These are phyloP conservation scores for Salvia splendens DNA, from an alignment of 257 asterid species.

Conservation along the genomic window DNA sequence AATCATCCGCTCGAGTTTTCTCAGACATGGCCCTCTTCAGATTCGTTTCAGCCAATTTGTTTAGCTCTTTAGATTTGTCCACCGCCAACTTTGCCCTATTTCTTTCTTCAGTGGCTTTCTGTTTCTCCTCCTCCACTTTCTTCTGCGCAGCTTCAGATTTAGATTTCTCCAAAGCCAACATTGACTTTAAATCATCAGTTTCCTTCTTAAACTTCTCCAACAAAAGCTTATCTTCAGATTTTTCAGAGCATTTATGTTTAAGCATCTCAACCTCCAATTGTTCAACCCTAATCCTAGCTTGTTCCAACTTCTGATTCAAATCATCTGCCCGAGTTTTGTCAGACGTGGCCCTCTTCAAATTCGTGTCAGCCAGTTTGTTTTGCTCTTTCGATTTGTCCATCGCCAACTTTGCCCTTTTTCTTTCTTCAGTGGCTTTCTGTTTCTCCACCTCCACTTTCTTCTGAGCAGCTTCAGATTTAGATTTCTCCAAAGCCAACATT, in stretches of 20 bases:
- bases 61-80: conserved; percentile 53
- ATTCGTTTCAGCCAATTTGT: conserved; percentile 50
- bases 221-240: conserved; percentile 43
- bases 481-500: conserved; percentile 43
- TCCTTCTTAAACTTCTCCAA: conserved; percentile 55
- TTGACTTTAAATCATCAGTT: conserved; percentile 48
- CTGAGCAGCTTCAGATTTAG: conserved; percentile 56
- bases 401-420: conserved; percentile 58
- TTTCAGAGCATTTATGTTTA: conserved; percentile 9
- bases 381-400: conserved; percentile 54
- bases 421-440: conserved; percentile 53
- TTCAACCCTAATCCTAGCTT: conserved; percentile 45
- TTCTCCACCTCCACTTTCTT: conserved; percentile 61
- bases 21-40: conserved; percentile 61
- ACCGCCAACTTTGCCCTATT: conserved; percentile 57
- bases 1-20: conserved; percentile 54
- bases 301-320: conserved; percentile 58
- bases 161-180: conserved; percentile 46
- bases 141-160: conserved; percentile 57
- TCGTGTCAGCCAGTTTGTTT: conserved; percentile 47
- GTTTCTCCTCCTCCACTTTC: conserved; percentile 60
- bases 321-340: conserved; percentile 61
- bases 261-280: conserved; percentile 21
- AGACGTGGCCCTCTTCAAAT: conserved; percentile 56
- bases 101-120: conserved; percentile 53